Evolutionary conservation across 768 basidiomycete genomes (phyloP).

Genomic region (Hysterangium stoloniferum): DNA sequence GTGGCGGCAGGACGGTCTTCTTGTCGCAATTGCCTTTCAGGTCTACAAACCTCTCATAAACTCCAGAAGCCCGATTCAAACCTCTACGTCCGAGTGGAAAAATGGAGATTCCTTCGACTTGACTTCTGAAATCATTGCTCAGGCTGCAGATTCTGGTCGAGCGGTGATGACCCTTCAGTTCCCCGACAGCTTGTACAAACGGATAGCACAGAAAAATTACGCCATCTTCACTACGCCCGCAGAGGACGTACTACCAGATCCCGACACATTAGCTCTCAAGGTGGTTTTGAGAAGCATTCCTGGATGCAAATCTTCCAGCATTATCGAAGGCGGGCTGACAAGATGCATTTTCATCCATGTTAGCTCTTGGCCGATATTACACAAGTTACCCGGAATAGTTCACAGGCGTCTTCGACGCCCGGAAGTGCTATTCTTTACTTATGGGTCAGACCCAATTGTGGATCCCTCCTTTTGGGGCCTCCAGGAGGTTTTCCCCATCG

Average conservation of each 20-base stretch:
- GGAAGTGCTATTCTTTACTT: conserved; percentile 55
- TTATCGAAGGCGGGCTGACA: conserved; percentile 24
- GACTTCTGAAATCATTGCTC: conserved; percentile 20
- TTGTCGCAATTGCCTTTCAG: conserved; percentile 41
- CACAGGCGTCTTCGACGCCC: conserved; percentile 37
- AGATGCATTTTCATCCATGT: conserved; percentile 61
- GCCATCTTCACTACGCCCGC: conserved; percentile 39
- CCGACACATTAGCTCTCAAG: conserved; percentile 34
- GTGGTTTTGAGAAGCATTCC: conserved; percentile 34
- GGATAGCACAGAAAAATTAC: conserved; percentile 34
- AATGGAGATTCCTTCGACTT: conserved; percentile 3
- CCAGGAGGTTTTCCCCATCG: conserved; percentile 58
- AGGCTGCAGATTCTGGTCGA: conserved; percentile 16
- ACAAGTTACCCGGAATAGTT: conserved; percentile 41
- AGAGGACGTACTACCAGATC: conserved; percentile 17
- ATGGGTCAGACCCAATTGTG: conserved; percentile 53
- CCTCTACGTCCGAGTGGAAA: conserved; percentile 2
- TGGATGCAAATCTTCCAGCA: conserved; percentile 25
- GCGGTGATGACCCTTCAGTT: conserved; percentile 25
- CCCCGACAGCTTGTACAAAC: conserved; percentile 40
- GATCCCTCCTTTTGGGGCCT: conserved; percentile 51
- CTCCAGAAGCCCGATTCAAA: conserved; percentile 20
- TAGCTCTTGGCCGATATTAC: conserved; percentile 42
- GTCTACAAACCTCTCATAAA: conserved; percentile 33
- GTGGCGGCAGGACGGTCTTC: conserved; percentile 23